A percentile compares a stretch with the other conserved stretches of the same genome.
These are phyloP conservation scores for Entomophthora muscae DNA, from an alignment of 371 early-diverging fungal species.

Conservation along the genomic window DNA sequence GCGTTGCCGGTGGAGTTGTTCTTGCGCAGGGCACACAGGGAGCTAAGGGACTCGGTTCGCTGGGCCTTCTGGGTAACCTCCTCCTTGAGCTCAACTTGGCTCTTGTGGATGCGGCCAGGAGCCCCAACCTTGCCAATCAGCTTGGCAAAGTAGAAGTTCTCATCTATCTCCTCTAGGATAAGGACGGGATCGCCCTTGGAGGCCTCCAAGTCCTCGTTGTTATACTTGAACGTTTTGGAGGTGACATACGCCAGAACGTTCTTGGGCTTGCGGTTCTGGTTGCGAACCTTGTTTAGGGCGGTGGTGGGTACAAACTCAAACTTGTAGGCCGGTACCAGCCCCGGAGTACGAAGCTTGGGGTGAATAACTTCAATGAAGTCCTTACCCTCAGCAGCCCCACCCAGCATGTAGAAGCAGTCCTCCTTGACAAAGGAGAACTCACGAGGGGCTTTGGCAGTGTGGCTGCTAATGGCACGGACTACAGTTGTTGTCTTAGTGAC, in stretches of 20 bases:
- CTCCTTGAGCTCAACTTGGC: not conserved
- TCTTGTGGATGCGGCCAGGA: not conserved
- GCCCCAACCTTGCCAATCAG: not conserved
- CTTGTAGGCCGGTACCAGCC: not conserved
- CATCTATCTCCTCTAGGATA: not conserved
- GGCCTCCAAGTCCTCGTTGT: not conserved
- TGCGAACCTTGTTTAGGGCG: not conserved
- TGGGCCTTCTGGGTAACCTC: not conserved
- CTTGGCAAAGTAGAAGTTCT: not conserved
- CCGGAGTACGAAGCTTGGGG: not conserved
- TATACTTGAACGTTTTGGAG: not conserved
- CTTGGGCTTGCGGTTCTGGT: not conserved
- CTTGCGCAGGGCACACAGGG: not conserved
- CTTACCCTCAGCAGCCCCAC: no score
- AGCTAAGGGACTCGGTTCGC: no score
- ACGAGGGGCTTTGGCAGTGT: not conserved
- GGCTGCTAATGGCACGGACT: not conserved
- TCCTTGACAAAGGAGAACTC: not conserved
- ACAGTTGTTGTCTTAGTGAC: no score
- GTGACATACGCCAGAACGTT: not conserved
- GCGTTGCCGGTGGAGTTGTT: not conserved
- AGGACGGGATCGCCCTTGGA: not conserved
- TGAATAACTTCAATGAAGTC: not conserved
- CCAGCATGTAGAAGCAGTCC: not conserved
- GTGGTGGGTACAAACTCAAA: not conserved